Evolutionary conservation across 768 basidiomycete genomes (phyloP).

Genomic region (Hygrophorus pudorinus): DNA sequence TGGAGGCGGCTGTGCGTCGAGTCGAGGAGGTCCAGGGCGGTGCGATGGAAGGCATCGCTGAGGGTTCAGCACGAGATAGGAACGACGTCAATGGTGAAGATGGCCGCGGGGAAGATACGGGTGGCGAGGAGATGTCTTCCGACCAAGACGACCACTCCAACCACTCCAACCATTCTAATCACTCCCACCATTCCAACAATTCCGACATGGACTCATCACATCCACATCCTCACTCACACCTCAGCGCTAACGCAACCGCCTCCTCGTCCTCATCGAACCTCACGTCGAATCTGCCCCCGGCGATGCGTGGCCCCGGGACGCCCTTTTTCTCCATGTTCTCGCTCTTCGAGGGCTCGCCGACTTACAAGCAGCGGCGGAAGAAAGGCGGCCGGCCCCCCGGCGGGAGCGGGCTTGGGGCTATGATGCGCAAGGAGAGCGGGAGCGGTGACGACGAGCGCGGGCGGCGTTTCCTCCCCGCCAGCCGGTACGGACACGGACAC

Average conservation of each 20-base stretch:
- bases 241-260: neutral
- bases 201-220: too few species aligned
- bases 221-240: neutral
- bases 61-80: too few species aligned
- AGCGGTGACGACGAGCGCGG: constrained; percentile 2
- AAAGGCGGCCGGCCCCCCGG: constrained; percentile 28
- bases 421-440: neutral
- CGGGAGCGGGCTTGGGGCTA: too few species aligned
- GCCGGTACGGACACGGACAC: constrained; percentile 4
- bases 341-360: constrained; percentile 76
- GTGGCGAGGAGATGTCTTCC: neutral
- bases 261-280: too few species aligned
- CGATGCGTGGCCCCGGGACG: constrained; percentile 31
- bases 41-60: too few species aligned
- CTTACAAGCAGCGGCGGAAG: constrained; percentile 85
- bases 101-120: constrained; percentile 2
- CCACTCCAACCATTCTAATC: too few species aligned
- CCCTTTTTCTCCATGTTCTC: constrained; percentile 61
- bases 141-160: too few species aligned
- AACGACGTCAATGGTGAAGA: constrained; percentile 16
- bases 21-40: constrained; percentile 21
- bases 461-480: constrained; percentile 15
- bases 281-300: neutral
- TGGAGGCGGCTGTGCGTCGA: constrained; percentile 25
- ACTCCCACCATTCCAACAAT: too few species aligned